A percentile compares a stretch with the other conserved stretches of the same genome.
These are phyloP conservation scores for Mucor saturninus DNA, from an alignment of 371 early-diverging fungal species.

Conservation along the genomic window DNA sequence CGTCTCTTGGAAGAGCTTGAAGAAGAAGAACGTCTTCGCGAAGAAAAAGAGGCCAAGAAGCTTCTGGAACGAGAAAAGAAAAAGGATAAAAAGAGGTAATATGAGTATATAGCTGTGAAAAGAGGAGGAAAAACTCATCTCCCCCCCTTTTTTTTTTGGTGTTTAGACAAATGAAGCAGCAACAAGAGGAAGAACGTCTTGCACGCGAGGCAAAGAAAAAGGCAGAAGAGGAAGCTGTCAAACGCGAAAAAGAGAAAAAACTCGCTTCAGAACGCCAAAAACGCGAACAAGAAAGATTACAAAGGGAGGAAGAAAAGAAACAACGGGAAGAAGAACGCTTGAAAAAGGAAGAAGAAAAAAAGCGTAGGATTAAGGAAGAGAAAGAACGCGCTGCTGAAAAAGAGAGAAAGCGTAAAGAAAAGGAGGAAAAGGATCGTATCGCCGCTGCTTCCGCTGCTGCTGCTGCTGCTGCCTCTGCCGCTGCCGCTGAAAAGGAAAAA, in stretches of 20 bases:
- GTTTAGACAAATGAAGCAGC: conserved; percentile 42
- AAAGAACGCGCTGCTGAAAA: conserved; percentile 23
- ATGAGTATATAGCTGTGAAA: no score
- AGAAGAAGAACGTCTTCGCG: conserved; percentile 76
- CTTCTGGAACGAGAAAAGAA: conserved; percentile 71
- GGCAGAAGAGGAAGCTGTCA: conserved; percentile 44
- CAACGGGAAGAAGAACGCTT: conserved; percentile 42
- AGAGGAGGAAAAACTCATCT: background rate
- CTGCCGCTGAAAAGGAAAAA: conserved; percentile 13
- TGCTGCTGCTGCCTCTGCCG: no score
- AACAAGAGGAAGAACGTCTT: conserved; percentile 47
- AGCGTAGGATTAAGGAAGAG: conserved; percentile 29
- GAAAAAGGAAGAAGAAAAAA: conserved; percentile 29
- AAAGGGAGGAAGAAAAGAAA: conserved; percentile 41
- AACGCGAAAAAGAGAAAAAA: conserved; percentile 42
- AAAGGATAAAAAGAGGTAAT: conserved; percentile 63
- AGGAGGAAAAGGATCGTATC: conserved; percentile 35
- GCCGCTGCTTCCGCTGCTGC: no score
- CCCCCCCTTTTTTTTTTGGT: background rate
- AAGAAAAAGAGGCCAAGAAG: conserved; percentile 72
- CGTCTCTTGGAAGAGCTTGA: conserved; percentile 81
- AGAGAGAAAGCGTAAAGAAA: conserved; percentile 29
- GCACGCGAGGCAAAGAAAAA: conserved; percentile 50
- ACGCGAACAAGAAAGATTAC: conserved; percentile 45
- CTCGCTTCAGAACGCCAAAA: conserved; percentile 58